Conservation (phyloP, 2,329 filamentous ascomycete species). For the Verruconis gallopava region DNA sequence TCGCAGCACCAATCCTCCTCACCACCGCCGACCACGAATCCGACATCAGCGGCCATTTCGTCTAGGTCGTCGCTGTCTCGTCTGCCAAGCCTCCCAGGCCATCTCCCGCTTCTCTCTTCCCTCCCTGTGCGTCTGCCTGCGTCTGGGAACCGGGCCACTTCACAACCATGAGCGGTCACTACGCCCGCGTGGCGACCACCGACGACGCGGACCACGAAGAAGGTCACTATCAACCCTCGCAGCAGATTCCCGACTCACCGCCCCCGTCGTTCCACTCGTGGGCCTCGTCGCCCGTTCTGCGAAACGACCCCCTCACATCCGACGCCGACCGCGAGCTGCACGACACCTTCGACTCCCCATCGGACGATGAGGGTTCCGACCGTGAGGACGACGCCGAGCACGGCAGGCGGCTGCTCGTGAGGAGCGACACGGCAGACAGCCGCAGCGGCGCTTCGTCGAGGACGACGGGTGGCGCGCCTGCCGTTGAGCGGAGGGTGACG, state of each 20-base stretch:
- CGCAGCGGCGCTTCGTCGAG: constrained; percentile 9
- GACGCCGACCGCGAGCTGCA: constrained; percentile 70
- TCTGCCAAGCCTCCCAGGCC: too few species aligned
- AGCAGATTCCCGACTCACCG: constrained; percentile 34
- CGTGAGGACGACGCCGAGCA: constrained; percentile 57
- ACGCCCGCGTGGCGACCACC: constrained; percentile 28
- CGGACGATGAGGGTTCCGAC: constrained; percentile 57
- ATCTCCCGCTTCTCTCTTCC: too few species aligned
- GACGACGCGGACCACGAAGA: constrained; percentile 28
- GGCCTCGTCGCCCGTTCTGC: constrained; percentile 53
- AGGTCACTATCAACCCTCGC: constrained; percentile 13
- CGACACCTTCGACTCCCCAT: constrained; percentile 66
- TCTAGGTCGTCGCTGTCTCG: too few species aligned
- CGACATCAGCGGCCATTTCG: too few species aligned
- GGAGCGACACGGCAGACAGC: constrained; percentile 45
- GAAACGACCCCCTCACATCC: constrained; percentile 36
- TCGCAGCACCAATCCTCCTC: background rate
- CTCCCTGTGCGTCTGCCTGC: constrained; percentile 24
- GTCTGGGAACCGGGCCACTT: background rate
- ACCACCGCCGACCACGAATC: background rate
- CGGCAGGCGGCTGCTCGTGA: constrained; percentile 76
- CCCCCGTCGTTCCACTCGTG: constrained; percentile 80
- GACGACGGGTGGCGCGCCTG: constrained; percentile 1
- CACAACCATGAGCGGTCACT: background rate
- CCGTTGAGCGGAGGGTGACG: constrained; percentile 36